Percentiles rank a stretch among this genome's conserved stretches.
phyloP scores from a whole-genome alignment of 116 monocot species.

The Posidonia oceanica region DNA sequence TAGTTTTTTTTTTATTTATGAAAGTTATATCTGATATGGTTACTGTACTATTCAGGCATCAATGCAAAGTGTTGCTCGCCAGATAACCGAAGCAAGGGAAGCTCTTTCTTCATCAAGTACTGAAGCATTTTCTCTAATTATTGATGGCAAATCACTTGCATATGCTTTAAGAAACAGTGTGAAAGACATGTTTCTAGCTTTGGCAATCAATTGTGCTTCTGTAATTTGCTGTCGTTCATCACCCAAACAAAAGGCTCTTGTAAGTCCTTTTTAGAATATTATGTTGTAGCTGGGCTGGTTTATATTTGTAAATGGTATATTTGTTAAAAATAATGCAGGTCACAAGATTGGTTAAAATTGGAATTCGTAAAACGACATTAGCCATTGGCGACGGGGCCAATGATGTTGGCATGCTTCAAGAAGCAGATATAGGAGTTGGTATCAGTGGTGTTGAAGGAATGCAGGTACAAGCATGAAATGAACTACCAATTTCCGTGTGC shows the following conservation, averaged over 20 bases:
- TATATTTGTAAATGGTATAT: not conserved
- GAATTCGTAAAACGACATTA: conserved; percentile 25
- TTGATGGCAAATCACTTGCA: conserved; percentile 28
- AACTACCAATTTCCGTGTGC: too few species aligned
- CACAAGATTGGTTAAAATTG: conserved; percentile 26
- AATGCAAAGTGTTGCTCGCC: conserved; percentile 8
- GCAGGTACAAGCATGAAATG: conserved; percentile 15
- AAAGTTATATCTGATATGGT: not conserved
- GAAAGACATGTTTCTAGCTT: conserved; percentile 18
- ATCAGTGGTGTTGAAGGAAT: conserved; percentile 42
- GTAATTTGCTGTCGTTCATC: conserved; percentile 42
- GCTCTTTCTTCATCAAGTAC: conserved; percentile 1
- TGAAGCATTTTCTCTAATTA: conserved; percentile 33
- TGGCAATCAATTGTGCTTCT: conserved; percentile 28
- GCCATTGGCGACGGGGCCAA: conserved; percentile 45
- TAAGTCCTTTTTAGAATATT: conserved; percentile 2
- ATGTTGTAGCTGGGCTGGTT: not conserved
- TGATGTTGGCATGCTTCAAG: conserved; percentile 48
- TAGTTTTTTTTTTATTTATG: too few species aligned
- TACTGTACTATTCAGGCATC: conserved; percentile 13
- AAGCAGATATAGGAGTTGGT: conserved; percentile 38
- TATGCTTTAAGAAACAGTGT: conserved; percentile 24
- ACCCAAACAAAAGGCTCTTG: conserved; percentile 41
- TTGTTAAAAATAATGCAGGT: conserved; percentile 14
- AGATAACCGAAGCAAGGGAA: conserved; percentile 19